These are phyloP conservation scores for Ganoderma leucocontextum DNA, from an alignment of 1,284 basidiomycete species.

Conservation along the genomic window DNA sequence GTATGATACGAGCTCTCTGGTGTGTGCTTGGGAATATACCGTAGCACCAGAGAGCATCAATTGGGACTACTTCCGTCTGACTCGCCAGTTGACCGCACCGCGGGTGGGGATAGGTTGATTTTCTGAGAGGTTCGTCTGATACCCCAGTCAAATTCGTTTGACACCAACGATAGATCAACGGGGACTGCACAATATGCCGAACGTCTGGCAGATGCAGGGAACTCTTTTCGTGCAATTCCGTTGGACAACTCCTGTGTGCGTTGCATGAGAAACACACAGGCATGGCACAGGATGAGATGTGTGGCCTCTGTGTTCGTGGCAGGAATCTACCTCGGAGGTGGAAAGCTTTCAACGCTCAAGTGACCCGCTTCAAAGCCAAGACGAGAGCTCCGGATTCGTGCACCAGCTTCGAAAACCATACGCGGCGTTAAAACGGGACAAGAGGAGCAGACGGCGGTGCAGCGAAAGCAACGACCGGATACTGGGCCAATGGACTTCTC, in stretches of 20 bases:
- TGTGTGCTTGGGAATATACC: too few relatives aligned
- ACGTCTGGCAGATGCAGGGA: background rate
- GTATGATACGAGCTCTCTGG: too few relatives aligned
- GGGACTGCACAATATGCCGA: background rate
- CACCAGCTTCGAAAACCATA: background rate
- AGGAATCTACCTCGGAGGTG: background rate
- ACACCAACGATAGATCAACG: background rate
- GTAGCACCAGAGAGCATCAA: too few relatives aligned
- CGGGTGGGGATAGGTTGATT: too few relatives aligned
- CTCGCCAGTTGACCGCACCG: too few relatives aligned
- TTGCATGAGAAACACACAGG: background rate
- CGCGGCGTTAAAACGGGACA: constrained; percentile 1
- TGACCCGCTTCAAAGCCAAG: background rate
- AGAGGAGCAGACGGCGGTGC: background rate
- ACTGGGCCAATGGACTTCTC: background rate
- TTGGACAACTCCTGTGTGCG: background rate
- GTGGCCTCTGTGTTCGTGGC: background rate
- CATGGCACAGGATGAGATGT: background rate
- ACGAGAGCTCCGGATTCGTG: background rate
- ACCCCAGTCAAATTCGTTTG: background rate
- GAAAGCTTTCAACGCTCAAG: background rate
- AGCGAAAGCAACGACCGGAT: background rate
- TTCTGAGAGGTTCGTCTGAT: background rate
- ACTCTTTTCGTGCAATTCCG: background rate
- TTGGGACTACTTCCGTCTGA: too few relatives aligned